Percentiles rank a stretch among this genome's conserved stretches.
phyloP scores from a whole-genome alignment of 345 rosid species.

The Ricinus communis region DNA sequence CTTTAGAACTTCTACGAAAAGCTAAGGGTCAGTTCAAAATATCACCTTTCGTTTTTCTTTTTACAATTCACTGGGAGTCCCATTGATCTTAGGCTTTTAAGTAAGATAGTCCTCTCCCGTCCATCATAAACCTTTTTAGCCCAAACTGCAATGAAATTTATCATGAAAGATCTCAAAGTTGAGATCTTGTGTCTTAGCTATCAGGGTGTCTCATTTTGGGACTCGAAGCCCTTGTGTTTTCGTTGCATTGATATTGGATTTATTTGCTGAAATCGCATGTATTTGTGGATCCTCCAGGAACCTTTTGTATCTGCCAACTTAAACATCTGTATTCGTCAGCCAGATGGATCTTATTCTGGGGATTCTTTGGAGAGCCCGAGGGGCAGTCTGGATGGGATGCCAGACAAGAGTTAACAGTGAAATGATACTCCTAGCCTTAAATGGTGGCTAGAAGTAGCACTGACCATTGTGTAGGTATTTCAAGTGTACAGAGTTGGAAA shows the following conservation, averaged over 20 bases:
- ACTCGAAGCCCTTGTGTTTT: background rate
- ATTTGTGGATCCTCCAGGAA: constrained; percentile 49
- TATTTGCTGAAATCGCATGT: background rate
- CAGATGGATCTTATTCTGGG: constrained; percentile 74
- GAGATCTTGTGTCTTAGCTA: too few relatives aligned
- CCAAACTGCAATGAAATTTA: background rate
- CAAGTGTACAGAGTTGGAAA: constrained; percentile 54
- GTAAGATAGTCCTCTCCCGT: background rate
- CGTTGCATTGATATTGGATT: background rate
- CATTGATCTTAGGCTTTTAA: background rate
- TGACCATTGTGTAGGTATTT: constrained; percentile 43
- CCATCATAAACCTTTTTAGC: background rate
- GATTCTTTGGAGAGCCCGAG: constrained; percentile 54
- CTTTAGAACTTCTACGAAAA: background rate
- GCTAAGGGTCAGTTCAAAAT: background rate
- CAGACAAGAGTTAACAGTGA: constrained; percentile 35
- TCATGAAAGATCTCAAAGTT: background rate
- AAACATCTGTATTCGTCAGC: constrained; percentile 62
- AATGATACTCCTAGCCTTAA: constrained; percentile 24
- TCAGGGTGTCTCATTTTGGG: background rate
- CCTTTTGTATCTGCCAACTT: constrained; percentile 59
- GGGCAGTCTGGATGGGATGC: constrained; percentile 43
- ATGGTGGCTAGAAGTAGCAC: constrained; percentile 33
- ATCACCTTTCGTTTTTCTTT: background rate
- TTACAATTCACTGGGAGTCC: background rate